Evolutionary conservation across 306 rosid species (phyloP), one percentile per base, ranked within the genome.

Genomic region (Quercus suber): DNA sequence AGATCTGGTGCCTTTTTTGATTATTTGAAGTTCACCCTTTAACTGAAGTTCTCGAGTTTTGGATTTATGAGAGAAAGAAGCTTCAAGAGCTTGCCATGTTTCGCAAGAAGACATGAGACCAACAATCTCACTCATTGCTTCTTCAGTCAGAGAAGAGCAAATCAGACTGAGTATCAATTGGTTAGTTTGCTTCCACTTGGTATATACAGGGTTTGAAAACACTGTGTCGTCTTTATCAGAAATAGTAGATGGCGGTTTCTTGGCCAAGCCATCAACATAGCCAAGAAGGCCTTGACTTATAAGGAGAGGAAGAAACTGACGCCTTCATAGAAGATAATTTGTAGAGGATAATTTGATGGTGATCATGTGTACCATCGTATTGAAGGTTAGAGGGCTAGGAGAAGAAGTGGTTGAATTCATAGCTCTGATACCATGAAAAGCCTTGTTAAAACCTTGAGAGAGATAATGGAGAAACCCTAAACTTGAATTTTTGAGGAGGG

Each of bases 281-380:
- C 11, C 28, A 0, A 14, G 3, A 13, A 74, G n/a, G 20, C n/a
- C 8, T 4, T 57, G 41, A 11, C 33, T 14, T 5, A 21, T 19
- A 4, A 73, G 52, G 17, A 56, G 19, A 3, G 51, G 11, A 5
- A 27, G 18, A 4, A 73, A 11, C 13, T 73, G 35, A 3, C 20
- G 3, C 11, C 37, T 55, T 55, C 51, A 53, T 5, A 63, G 5
- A 5, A 56, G 52, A 31, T 53, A 56, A 12, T 73, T 73, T n/a
- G 67, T 73, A 27, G 77, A 33, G 37, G 25, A 55, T 51, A 74
- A 55, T 35, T 35, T 74, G 63, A 57, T 57, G 63, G 63, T 18
- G 20, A 57, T 3, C 63, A 57, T 57, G 21, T 57, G 63, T 8
- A 57, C 63, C 11, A 57, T 57, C 14, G 1, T 57, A 8, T 57